Base-by-base conservation (phyloP, 2,329 filamentous ascomycete genomes). In the Xylogone sp. region DNA sequence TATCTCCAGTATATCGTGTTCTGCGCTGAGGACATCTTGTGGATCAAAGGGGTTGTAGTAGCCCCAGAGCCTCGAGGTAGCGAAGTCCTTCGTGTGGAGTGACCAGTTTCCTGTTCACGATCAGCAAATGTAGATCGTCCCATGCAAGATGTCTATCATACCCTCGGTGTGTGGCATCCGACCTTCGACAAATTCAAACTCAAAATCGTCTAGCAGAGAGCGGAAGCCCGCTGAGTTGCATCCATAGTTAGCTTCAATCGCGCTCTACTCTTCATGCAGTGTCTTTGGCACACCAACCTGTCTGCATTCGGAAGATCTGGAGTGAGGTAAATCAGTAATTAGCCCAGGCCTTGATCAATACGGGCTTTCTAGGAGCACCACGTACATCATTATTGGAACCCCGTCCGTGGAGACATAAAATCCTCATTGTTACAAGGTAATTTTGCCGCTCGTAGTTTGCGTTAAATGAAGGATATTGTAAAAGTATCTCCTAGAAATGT, bases 301-400 rank as follows among this genome's bases (percentile, higher is more conserved):
- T 52, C 31, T 54, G 52, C 45, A 54, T 49, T 42, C 52, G 29
- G 39, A 54, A 52, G 39, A 56, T 48, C 47, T 55, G 10, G 10
- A 39, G 12, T 29, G n/a, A 27, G 5, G 24, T 10, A n/a, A n/a
- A n/a, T n/a, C n/a, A n/a, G n/a, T 21, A 20, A 22, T 51, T 42
- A 51, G 45, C 22, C n/a, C 20, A 13, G 20, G 21, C 27, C 34
- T 39, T 12, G 13, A 16, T 19, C 34, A 8, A 31, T 24, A 42
- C 9, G 29, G 21, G 34, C n/a, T 43, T 12, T 46, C 18, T 24
- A n/a, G 18, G 13, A 43, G 45, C 10, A 5, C 10, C 24, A 27
- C 52, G n/a, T 42, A 56, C 54, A n/a, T 56, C 54, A 21, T 51
- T 56, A 52, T 56, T 56, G 16, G 49, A 52, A 21, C 52, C 53